Evolutionary conservation across 2,329 filamentous ascomycete genomes (phyloP).

Genomic region (Cryphonectria parasitica): DNA sequence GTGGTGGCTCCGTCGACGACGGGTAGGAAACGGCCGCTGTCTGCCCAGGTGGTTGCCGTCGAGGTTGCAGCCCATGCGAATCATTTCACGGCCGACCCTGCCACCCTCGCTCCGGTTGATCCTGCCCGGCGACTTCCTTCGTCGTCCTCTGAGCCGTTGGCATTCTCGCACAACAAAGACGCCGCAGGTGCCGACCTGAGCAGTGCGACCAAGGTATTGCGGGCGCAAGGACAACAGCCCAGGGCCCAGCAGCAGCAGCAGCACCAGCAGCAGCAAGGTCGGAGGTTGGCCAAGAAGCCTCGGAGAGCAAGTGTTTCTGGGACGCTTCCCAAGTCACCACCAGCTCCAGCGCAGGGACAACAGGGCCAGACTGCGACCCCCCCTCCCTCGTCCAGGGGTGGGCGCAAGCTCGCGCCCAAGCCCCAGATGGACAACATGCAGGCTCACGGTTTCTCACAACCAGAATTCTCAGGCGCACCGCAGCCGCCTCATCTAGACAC

Average conservation of each 20-base stretch:
- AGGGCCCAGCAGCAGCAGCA: slow-evolving; percentile 26
- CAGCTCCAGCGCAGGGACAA: slow-evolving; percentile 39
- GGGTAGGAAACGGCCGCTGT: slow-evolving; percentile 55
- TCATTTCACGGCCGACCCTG: slow-evolving; percentile 59
- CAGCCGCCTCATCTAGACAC: slow-evolving; percentile 52
- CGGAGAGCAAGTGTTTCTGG: slow-evolving; percentile 43
- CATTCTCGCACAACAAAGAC: slow-evolving; percentile 37
- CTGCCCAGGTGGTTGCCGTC: slow-evolving; percentile 51
- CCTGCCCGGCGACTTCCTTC: slow-evolving; percentile 61
- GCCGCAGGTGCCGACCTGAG: background rate
- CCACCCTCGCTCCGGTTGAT: slow-evolving; percentile 62
- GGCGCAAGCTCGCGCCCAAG: slow-evolving; percentile 58
- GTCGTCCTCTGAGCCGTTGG: slow-evolving; percentile 52
- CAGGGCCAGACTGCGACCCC: slow-evolving; percentile 55
- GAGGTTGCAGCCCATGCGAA: slow-evolving; percentile 66
- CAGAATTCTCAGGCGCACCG: slow-evolving; percentile 55
- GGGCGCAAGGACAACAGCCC: slow-evolving; percentile 37
- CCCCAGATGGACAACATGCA: slow-evolving; percentile 55
- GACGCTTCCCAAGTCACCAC: slow-evolving; percentile 41
- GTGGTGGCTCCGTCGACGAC: slow-evolving; percentile 40
- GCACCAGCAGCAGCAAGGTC: slow-evolving; percentile 27
- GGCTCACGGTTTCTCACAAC: slow-evolving; percentile 56
- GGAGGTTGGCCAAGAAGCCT: slow-evolving; percentile 49
- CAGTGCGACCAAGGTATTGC: slow-evolving; percentile 12
- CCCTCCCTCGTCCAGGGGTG: slow-evolving; percentile 61